Conservation (phyloP, 257 asterid genomes). For the Solanum infundibuliforme region DNA sequence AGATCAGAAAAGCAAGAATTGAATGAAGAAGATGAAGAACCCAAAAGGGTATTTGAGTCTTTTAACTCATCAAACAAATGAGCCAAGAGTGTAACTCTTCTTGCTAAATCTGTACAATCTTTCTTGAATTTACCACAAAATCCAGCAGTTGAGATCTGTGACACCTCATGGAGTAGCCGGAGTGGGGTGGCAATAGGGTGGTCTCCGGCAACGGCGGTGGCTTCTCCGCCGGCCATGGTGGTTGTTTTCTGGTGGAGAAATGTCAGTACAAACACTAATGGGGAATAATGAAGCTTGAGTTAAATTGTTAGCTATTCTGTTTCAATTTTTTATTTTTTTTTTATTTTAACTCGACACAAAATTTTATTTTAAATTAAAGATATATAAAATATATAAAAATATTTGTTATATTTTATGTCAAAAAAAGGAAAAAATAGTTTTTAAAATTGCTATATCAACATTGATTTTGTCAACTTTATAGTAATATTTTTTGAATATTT, state of each 20-base stretch:
- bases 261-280: conserved; percentile 12
- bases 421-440: no score
- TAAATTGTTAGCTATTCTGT: not conserved
- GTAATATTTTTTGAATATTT: not conserved
- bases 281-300: not conserved
- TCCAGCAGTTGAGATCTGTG: conserved; percentile 51
- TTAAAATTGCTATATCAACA: not conserved
- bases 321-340: no score
- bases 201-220: conserved; percentile 20
- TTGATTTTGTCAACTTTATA: not conserved
- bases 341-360: no score
- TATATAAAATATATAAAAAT: no score
- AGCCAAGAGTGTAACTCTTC: conserved; percentile 64
- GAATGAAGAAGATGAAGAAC: conserved; percentile 2
- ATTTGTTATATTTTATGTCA: no score
- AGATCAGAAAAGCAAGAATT: conserved; percentile 51
- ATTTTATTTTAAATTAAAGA: no score
- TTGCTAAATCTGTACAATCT: conserved; percentile 75
- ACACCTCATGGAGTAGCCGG: conserved; percentile 50
- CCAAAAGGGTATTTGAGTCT: conserved; percentile 34
- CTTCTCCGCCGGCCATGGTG: conserved; percentile 52
- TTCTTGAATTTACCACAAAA: conserved; percentile 69
- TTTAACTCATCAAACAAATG: conserved; percentile 79
- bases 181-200: conserved; percentile 20
- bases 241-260: conserved; percentile 3